Evolutionary conservation across 2,329 filamentous ascomycete species (phyloP).

Genomic region (Lachnellula cervina): DNA sequence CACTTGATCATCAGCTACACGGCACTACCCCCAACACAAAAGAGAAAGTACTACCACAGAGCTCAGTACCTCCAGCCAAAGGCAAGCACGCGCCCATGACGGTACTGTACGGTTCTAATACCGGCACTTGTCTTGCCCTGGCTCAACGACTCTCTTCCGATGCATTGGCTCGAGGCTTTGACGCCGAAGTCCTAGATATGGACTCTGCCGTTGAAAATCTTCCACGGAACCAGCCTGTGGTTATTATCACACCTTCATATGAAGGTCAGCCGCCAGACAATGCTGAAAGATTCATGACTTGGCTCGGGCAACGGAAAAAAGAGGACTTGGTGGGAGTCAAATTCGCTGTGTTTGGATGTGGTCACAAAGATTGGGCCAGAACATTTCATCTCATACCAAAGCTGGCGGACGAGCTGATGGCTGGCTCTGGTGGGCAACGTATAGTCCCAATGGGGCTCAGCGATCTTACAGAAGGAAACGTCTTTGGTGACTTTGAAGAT

Average conservation of each 20-base stretch:
- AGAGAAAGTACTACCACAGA: slow-evolving; percentile 1
- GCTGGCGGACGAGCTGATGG: slow-evolving; percentile 44
- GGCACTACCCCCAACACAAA: slow-evolving; percentile 1
- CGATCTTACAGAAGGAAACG: slow-evolving; percentile 42
- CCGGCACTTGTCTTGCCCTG: slow-evolving; percentile 67
- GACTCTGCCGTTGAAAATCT: slow-evolving; percentile 58
- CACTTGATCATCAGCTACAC: no score
- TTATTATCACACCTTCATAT: slow-evolving; percentile 67
- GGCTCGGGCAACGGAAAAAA: slow-evolving; percentile 45
- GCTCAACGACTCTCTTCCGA: slow-evolving; percentile 57
- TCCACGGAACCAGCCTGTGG: slow-evolving; percentile 53
- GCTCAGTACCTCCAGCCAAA: no score
- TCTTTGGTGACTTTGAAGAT: slow-evolving; percentile 62
- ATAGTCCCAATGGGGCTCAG: slow-evolving; percentile 13
- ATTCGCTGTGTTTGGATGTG: slow-evolving; percentile 68
- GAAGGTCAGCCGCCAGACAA: slow-evolving; percentile 72
- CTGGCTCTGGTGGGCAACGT: slow-evolving; percentile 3
- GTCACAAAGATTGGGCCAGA: slow-evolving; percentile 51
- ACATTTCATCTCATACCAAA: slow-evolving; percentile 67
- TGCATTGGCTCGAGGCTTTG: slow-evolving; percentile 55
- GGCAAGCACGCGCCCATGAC: slow-evolving; percentile 36
- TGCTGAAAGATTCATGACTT: slow-evolving; percentile 61
- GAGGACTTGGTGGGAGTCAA: slow-evolving; percentile 50
- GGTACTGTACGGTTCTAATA: slow-evolving; percentile 70
- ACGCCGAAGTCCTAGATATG: slow-evolving; percentile 46